A percentile compares a stretch with the other conserved stretches of the same genome.
Evolutionary conservation across 768 basidiomycete genomes (phyloP).

Genomic region (Crepidotus variabilis): DNA sequence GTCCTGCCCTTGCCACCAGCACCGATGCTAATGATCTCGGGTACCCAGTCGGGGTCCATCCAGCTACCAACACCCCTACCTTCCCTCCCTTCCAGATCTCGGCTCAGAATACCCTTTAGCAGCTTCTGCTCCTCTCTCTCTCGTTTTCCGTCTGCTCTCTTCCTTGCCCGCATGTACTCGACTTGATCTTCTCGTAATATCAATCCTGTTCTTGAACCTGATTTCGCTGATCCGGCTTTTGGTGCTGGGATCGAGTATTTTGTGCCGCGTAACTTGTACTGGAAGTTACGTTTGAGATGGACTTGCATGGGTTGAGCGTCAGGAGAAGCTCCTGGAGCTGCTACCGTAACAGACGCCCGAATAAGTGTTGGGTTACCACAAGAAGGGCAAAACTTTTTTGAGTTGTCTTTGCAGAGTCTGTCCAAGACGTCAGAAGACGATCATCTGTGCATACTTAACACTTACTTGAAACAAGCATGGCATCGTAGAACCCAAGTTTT

Average conservation of each 20-base stretch:
- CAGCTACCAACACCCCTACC: constrained; percentile 66
- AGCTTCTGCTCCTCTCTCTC: constrained; percentile 78
- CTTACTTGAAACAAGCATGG: constrained; percentile 99
- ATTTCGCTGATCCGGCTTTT: constrained; percentile 84
- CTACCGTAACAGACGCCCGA: constrained; percentile 86
- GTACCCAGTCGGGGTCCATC: constrained; percentile 96
- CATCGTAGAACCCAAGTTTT: constrained; percentile 96
- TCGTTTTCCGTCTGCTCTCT: constrained; percentile 66
- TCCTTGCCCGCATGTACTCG: constrained; percentile 82
- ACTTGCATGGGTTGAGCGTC: constrained; percentile 73
- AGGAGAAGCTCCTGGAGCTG: constrained; percentile 56
- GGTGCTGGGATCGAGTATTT: constrained; percentile 91
- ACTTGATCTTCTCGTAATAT: constrained; percentile 91
- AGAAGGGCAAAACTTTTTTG: constrained; percentile 95
- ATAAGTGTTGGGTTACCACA: constrained; percentile 92
- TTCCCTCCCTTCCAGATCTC: constrained; percentile 42
- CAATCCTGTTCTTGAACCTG: constrained; percentile 74
- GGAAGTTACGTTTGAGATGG: constrained; percentile 95
- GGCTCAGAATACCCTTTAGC: constrained; percentile 55
- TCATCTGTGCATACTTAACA: background rate
- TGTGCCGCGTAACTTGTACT: constrained; percentile 88
- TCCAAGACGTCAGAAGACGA: background rate
- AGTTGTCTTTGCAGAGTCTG: constrained; percentile 93
- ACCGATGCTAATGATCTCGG: constrained; percentile 68
- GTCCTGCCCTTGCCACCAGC: constrained; percentile 70